Percentiles rank a stretch among this genome's conserved stretches.
phyloP scores from a whole-genome alignment of 805 yeast species.

The Tetrapisispora arboricola region DNA sequence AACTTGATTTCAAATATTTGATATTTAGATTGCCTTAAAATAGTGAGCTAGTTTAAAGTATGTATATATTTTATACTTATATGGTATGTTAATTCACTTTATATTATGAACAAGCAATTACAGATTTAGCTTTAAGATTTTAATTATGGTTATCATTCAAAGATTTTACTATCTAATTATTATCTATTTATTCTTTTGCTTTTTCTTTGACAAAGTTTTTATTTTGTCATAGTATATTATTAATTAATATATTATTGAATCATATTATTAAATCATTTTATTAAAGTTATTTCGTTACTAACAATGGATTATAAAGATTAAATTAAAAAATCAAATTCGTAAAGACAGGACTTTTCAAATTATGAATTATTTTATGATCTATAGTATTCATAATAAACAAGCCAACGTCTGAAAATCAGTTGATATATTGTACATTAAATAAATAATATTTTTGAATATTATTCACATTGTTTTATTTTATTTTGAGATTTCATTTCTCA shows the following conservation, averaged over 20 bases:
- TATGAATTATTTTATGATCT: background rate
- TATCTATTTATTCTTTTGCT: too few relatives aligned
- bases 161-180: too few relatives aligned
- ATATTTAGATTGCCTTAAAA: too few relatives aligned
- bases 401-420: background rate
- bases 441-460: too few relatives aligned
- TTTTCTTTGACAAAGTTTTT: background rate
- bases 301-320: background rate
- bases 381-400: background rate
- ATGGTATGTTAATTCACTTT: too few relatives aligned
- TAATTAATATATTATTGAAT: background rate
- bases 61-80: too few relatives aligned
- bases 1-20: too few relatives aligned
- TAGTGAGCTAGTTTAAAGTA: too few relatives aligned
- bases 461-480: too few relatives aligned
- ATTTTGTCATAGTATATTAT: background rate
- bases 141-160: too few relatives aligned
- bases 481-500: background rate
- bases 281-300: constrained; percentile 2
- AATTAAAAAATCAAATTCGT: background rate
- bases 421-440: background rate
- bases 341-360: background rate
- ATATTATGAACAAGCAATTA: too few relatives aligned
- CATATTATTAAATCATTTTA: background rate
- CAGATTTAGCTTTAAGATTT: too few relatives aligned